Percentiles rank a stretch among this genome's conserved stretches.
Evolutionary conservation across 352 stramenopile genomes (phyloP).

Genomic region (Salisapilia sapeloensis): DNA sequence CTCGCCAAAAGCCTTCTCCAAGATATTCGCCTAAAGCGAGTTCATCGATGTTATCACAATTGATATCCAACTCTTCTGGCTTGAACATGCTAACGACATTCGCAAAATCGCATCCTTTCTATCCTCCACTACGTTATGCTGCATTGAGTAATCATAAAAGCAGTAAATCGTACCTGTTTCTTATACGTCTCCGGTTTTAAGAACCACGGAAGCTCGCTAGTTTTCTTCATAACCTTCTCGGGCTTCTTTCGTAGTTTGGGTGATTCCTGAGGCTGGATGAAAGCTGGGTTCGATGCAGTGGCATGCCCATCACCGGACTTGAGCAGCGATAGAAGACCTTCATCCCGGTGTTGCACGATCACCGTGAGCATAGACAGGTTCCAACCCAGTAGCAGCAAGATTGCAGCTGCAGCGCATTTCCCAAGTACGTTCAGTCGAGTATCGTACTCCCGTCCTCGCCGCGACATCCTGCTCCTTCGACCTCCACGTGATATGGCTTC

Average conservation of each 20-base stretch:
- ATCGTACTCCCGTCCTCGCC: too few relatives aligned
- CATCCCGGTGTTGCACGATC: slow-evolving; percentile 5
- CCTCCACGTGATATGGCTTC: too few relatives aligned
- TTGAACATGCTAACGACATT: slow-evolving; percentile 30
- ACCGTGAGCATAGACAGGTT: slow-evolving; percentile 28
- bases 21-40: slow-evolving; percentile 29
- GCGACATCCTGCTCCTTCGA: too few relatives aligned
- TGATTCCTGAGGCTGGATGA: not conserved
- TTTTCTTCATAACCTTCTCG: slow-evolving; percentile 3
- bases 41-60: slow-evolving; percentile 46
- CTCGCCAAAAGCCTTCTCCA: slow-evolving; percentile 48
- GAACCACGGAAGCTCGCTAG: slow-evolving; percentile 19
- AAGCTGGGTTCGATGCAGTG: not conserved
- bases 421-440: too few relatives aligned
- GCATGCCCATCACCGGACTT: not conserved
- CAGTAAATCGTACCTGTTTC: slow-evolving; percentile 10
- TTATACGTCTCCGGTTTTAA: slow-evolving; percentile 23
- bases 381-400: slow-evolving; percentile 28
- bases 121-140: too few relatives aligned
- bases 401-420: too few relatives aligned
- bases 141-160: too few relatives aligned
- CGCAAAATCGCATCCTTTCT: slow-evolving; percentile 55
- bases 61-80: slow-evolving; percentile 37
- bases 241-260: slow-evolving; percentile 2
- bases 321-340: not conserved